Percentiles rank a stretch among this genome's conserved stretches.
These are phyloP conservation scores for Ramaria sp. DNA, from an alignment of 768 basidiomycete genomes.

Conservation along the genomic window DNA sequence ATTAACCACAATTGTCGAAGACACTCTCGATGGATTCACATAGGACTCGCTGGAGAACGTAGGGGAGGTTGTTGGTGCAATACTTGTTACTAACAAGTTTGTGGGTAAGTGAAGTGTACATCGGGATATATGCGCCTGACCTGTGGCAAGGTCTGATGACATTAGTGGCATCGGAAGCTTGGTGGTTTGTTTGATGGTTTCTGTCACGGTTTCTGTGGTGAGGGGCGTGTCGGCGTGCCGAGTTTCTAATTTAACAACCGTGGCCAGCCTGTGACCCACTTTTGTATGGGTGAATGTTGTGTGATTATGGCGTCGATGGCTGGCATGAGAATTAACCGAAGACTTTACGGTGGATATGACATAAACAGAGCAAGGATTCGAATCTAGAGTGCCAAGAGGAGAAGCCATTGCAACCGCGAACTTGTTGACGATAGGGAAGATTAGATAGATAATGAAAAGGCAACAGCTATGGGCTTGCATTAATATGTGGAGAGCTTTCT, in stretches of 20 bases:
- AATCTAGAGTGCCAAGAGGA: background rate
- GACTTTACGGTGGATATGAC: background rate
- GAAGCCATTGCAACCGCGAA: background rate
- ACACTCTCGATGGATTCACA: background rate
- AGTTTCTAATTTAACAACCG: background rate
- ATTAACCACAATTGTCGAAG: background rate
- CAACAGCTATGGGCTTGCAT: background rate
- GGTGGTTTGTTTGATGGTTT: background rate
- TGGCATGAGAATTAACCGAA: background rate
- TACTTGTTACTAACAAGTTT: background rate
- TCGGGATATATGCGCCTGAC: background rate
- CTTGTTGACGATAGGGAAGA: background rate
- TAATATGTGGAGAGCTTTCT: background rate
- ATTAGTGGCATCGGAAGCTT: background rate
- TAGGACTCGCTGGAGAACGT: background rate
- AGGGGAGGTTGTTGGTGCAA: background rate
- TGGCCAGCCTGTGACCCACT: background rate
- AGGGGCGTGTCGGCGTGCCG: background rate
- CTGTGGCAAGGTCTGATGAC: background rate
- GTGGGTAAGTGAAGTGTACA: background rate
- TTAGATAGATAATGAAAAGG: background rate
- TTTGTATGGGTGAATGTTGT: background rate
- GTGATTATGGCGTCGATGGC: background rate
- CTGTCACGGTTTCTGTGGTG: background rate
- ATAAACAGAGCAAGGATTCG: background rate